A percentile compares a stretch with the other conserved stretches of the same genome.
These are phyloP conservation scores for Angophora floribunda DNA, from an alignment of 345 rosid genomes.

Conservation along the genomic window DNA sequence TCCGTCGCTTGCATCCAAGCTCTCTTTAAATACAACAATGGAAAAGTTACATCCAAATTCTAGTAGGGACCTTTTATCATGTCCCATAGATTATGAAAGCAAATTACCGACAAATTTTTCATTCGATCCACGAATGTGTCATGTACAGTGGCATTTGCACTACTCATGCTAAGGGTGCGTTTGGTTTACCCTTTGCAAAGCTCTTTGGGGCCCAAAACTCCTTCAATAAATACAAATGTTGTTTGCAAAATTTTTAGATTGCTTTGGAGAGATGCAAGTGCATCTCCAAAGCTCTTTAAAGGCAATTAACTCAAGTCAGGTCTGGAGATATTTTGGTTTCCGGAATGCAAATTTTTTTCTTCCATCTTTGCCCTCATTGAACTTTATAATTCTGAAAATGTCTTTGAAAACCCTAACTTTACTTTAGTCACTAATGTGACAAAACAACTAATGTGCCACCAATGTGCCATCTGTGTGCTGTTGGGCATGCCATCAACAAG, in stretches of 20 bases:
- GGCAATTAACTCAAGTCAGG: rapidly evolving
- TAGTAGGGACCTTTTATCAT: no score
- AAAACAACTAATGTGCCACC: rapidly evolving
- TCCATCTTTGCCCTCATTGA: neutral
- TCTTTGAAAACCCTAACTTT: neutral
- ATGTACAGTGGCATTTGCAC: neutral
- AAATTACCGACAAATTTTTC: no score
- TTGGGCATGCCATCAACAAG: rapidly evolving
- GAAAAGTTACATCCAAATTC: neutral
- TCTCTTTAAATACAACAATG: neutral
- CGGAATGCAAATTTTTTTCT: neutral
- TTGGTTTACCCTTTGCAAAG: no score
- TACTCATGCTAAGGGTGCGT: neutral
- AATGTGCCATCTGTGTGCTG: neutral
- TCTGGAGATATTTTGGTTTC: neutral
- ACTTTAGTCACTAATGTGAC: neutral
- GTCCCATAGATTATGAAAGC: neutral
- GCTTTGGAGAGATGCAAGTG: neutral
- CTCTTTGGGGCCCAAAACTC: neutral
- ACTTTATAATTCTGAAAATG: neutral
- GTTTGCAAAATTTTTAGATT: neutral
- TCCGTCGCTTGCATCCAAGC: rapidly evolving
- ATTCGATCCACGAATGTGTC: neutral
- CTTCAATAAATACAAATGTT: no score
- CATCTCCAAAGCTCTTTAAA: neutral